phyloP scores from a whole-genome alignment of 305 asterid genomes.

The Fraxinus ornus region DNA sequence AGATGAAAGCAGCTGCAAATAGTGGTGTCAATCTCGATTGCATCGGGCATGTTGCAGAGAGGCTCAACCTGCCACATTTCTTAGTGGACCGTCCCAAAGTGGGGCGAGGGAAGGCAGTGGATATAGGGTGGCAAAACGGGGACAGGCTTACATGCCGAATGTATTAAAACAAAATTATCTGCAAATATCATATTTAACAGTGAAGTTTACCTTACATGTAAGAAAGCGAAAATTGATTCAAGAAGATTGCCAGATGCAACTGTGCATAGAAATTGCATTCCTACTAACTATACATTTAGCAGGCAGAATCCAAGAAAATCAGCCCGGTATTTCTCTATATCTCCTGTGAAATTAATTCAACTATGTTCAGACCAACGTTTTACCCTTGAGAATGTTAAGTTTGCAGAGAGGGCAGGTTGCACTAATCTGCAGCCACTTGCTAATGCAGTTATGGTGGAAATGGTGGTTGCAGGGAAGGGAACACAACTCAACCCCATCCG shows the following conservation, averaged over 20 bases:
- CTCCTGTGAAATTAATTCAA: conserved; percentile 7
- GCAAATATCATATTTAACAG: conserved; percentile 23
- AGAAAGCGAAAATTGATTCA: conserved; percentile 10
- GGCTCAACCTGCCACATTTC: not conserved
- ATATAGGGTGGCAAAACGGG: not conserved
- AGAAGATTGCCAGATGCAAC: conserved; percentile 17
- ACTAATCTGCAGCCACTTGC: conserved; percentile 79
- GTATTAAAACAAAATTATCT: not conserved
- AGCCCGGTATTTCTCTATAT: conserved; percentile 10
- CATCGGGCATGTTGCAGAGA: not conserved
- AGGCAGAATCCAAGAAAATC: conserved; percentile 27
- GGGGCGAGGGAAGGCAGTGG: not conserved
- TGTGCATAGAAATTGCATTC: conserved; percentile 18
- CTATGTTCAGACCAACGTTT: conserved; percentile 46
- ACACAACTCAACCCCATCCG: conserved; percentile 72
- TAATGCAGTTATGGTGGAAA: conserved; percentile 74
- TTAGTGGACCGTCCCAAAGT: not conserved
- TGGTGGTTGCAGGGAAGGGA: conserved; percentile 86
- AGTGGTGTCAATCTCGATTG: not conserved
- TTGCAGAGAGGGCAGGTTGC: conserved; percentile 95
- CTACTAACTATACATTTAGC: conserved; percentile 30
- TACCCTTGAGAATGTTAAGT: conserved; percentile 61
- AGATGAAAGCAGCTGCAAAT: not conserved
- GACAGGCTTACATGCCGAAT: not conserved
- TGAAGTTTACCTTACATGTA: not conserved